Evolutionary conservation across 2,329 filamentous ascomycete genomes (phyloP), one percentile per base, ranked within the genome.

Genomic region (Colletotrichum camelliae): DNA sequence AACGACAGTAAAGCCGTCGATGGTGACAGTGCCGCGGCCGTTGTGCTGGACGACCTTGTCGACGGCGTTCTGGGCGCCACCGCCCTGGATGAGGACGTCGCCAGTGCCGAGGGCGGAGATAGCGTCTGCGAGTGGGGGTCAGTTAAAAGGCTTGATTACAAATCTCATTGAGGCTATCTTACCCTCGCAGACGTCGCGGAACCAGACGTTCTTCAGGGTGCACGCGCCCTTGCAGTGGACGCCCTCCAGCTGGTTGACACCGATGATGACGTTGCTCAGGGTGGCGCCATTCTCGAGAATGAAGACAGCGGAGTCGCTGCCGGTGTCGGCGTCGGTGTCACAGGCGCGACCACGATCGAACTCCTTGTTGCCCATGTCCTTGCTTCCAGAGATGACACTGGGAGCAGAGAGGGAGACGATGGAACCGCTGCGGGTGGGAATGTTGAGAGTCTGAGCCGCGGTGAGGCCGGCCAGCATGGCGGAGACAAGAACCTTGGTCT

Each of bases 221-320:
- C 88, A 89, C 16, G 85, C 81, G 39, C 87, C 88, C 68, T 85
- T 80, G 81, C 88, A 90, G 82, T 90, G 88, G 37, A 90, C 85
- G 69, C 86, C 88, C 81, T 89, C 89, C 43, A 86, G 84, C 76
- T 89, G 84, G 74, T 87, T 85, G n/a, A 84, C 84, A 27, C 89
- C 88, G 68, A 90, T 90, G 79, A 90, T 89, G 80, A 88, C 88
- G 79, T 90, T 90, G 77, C 85, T 86, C 33, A 90, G 82, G 31
- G 85, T 88, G 35, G 86, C 89, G 35, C 89, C 89, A 67, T 86
- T 83, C 80, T 87, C 84, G 68, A 91, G 83, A 76, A 88, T 84
- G 85, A 91, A 91, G 80, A 91, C 88, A 61, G 89, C 87, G 67
- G 78, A 79, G 5, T 77, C 78, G 27, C 74, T 77, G 68, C 77